Evolutionary conservation across 2,329 filamentous ascomycete species (phyloP), one percentile per base, ranked within the genome.

Genomic region (Didymella pinodella): DNA sequence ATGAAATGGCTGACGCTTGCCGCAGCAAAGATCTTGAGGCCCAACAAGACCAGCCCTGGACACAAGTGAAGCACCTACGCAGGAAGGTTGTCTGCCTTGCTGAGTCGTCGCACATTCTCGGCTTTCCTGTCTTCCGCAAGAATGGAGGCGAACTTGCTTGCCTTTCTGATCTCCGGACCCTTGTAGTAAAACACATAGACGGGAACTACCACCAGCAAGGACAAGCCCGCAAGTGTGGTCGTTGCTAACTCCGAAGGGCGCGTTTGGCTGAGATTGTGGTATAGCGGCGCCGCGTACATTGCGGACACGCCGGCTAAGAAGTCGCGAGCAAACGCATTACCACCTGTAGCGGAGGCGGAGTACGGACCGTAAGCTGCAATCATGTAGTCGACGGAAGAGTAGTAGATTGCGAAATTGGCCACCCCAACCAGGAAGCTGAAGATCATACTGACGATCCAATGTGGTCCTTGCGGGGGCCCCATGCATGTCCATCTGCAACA

Each of bases 351-450:
- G 0, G 88, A 91, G 1, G 90, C 89, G 1, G 88, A 86, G 73
- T 90, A 92, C 0, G 86, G 86, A 0, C 89, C 90, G 66, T 91
- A 90, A 0, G 88, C 86, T 45, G 86, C 87, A n/a, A 91, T 84
- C 86, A 91, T 91, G 77, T 92, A 92, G 73, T 92, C 88, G 60
- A 91, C 89, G 0, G 89, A 91, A 0, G 88, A 87, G 86, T 90
- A 90, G 78, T 91, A 90, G 59, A 90, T 90, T 38, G 84, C 78
- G 48, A 89, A 90, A 57, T 69, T 92, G 55, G 89, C 89, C 47
- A 92, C 86, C 18, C 89, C 90, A 49, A 92, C 86, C 29, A 91
- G 79, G 40, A 82, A 82, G 2, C 83, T 82, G 62, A 88, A 90
- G 49, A 91, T 77, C 79, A 89, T 85, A 7, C 86, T 86, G 0